Conservation (phyloP, 2,329 filamentous ascomycete species). For the Alternaria brassicae region DNA sequence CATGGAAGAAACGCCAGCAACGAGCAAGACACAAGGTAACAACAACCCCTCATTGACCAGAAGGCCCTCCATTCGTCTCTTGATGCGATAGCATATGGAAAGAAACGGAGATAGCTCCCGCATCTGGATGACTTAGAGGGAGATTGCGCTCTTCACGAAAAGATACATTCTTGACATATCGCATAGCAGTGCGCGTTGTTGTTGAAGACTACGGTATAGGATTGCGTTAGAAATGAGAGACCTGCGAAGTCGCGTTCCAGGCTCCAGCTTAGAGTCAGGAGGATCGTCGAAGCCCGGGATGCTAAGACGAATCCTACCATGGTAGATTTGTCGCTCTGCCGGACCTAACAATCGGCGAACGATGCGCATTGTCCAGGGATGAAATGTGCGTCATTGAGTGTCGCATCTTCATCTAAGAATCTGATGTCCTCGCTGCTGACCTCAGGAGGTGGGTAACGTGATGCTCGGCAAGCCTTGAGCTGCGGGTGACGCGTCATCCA, state of each 20-base stretch:
- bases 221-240: not conserved
- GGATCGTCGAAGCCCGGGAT: not conserved
- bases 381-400: slow-evolving; percentile 5
- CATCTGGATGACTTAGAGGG: not conserved
- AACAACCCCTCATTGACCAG: not conserved
- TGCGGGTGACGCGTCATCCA: slow-evolving; percentile 17
- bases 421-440: not conserved
- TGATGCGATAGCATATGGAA: not conserved
- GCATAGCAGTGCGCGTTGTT: not conserved
- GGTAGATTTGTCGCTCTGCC: slow-evolving; percentile 2
- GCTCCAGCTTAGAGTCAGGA: not conserved
- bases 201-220: not conserved
- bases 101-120: not conserved
- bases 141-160: not conserved
- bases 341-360: slow-evolving; percentile 7
- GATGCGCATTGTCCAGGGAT: slow-evolving; percentile 3
- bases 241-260: not conserved
- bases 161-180: not conserved
- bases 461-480: slow-evolving; percentile 9
- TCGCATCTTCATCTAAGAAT: slow-evolving; percentile 11
- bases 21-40: not conserved
- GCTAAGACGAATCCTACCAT: not conserved
- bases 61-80: not conserved
- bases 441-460: not conserved
- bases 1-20: not conserved